These are phyloP conservation scores for Xylaria flabelliformis DNA, from an alignment of 495 filamentous ascomycete genomes.

Conservation along the genomic window DNA sequence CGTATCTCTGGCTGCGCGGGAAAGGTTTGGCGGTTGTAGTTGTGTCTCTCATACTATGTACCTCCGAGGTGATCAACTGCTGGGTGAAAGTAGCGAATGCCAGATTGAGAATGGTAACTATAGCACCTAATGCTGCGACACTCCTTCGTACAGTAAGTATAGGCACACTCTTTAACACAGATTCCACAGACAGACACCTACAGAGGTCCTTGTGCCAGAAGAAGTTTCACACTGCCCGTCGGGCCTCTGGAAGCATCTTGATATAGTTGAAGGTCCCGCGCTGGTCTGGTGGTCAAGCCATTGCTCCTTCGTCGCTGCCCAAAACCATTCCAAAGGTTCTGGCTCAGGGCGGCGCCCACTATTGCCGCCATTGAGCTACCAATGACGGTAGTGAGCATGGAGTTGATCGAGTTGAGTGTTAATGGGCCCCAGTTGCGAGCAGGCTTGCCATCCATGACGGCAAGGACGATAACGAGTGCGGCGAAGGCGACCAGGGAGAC, in stretches of 20 bases:
- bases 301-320: background rate
- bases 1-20: background rate
- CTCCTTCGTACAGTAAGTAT: slow-evolving; percentile 2
- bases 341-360: slow-evolving; percentile 4
- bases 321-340: background rate
- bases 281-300: background rate
- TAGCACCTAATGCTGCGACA: background rate
- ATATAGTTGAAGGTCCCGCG: slow-evolving; percentile 1
- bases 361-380: background rate
- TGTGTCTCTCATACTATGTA: background rate
- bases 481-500: slow-evolving; percentile 1
- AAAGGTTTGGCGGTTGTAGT: background rate
- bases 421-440: background rate
- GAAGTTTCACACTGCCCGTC: background rate
- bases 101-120: slow-evolving; percentile 1
- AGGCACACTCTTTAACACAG: background rate
- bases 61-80: background rate
- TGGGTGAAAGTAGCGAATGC: background rate
- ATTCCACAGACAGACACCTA: background rate
- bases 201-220: background rate
- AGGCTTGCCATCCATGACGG: background rate
- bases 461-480: background rate
- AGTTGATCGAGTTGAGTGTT: slow-evolving; percentile 1
- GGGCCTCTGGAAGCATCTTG: background rate
- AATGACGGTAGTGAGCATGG: background rate